Conservation (phyloP, 2,329 filamentous ascomycete genomes). For the Curvularia verruculosa region DNA sequence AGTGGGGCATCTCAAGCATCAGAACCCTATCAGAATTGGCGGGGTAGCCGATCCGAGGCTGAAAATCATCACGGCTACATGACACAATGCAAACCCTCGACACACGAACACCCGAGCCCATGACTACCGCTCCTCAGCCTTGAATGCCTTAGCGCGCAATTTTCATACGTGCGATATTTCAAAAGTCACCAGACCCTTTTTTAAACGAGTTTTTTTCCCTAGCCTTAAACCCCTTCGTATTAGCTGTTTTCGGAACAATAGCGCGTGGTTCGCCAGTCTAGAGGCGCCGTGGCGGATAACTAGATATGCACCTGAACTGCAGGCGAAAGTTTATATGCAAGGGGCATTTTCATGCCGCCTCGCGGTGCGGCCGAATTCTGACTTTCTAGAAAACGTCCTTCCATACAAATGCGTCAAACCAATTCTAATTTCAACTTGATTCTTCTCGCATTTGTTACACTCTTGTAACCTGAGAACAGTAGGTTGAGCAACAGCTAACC, state of each 20-base stretch:
- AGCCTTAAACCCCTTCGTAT: neutral
- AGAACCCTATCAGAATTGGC: constrained; percentile 16
- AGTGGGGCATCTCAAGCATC: constrained; percentile 3
- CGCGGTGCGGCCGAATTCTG: neutral
- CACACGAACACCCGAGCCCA: neutral
- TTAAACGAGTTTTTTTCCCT: neutral
- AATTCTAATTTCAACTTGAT: neutral
- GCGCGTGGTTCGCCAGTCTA: neutral
- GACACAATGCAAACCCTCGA: neutral
- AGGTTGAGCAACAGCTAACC: neutral
- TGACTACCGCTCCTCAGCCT: neutral
- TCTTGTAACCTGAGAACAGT: neutral
- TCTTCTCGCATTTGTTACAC: neutral
- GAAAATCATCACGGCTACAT: neutral
- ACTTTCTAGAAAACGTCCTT: neutral
- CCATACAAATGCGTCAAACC: neutral
- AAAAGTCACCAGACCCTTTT: neutral
- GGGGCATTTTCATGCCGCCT: neutral
- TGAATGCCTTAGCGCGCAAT: neutral
- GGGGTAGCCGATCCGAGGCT: constrained; percentile 8
- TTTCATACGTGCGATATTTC: neutral
- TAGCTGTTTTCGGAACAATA: neutral
- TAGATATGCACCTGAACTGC: neutral
- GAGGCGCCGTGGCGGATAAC: neutral
- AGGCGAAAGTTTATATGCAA: neutral